Percentiles rank a stretch among this genome's conserved stretches.
phyloP scores from a whole-genome alignment of 2,329 filamentous ascomycete genomes.

The Orbilia quercus region DNA sequence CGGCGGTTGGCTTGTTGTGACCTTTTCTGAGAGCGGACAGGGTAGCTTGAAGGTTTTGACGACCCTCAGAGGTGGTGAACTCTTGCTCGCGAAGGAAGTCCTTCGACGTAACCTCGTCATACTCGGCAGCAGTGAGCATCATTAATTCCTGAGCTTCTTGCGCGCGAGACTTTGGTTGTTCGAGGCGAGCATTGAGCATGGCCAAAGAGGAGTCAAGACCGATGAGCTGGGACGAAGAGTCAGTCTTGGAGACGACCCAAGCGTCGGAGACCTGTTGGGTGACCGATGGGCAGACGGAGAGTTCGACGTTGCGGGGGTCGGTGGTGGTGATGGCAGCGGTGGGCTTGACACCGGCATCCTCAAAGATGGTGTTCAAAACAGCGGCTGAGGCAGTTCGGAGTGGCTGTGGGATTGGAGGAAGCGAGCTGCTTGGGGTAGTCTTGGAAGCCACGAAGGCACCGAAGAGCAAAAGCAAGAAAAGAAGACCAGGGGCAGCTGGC shows the following conservation, averaged over 20 bases:
- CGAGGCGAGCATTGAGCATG: conserved; percentile 65
- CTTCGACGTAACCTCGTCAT: conserved; percentile 82
- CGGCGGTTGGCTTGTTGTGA: conserved; percentile 76
- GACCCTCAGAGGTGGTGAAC: conserved; percentile 71
- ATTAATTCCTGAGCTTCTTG: conserved; percentile 91
- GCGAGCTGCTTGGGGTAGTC: conserved; percentile 75
- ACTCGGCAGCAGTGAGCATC: conserved; percentile 84
- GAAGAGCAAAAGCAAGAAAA: conserved; percentile 80
- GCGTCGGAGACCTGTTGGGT: conserved; percentile 57
- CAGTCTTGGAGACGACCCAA: conserved; percentile 59
- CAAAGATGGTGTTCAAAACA: conserved; percentile 82
- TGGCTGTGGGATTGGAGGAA: conserved; percentile 82
- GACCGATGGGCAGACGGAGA: conserved; percentile 52
- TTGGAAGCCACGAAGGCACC: conserved; percentile 96
- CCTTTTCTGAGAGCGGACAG: conserved; percentile 78
- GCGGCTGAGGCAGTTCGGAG: conserved; percentile 81
- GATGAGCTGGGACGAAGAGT: conserved; percentile 59
- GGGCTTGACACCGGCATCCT: conserved; percentile 74
- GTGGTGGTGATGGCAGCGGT: conserved; percentile 57
- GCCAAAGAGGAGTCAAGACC: conserved; percentile 62
- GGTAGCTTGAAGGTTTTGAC: conserved; percentile 81
- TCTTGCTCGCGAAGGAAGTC: conserved; percentile 74
- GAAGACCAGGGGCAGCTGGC: conserved; percentile 80
- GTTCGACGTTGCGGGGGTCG: conserved; percentile 61
- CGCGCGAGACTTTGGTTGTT: conserved; percentile 74